These are phyloP conservation scores for Phaeosphaeriaceae sp. DNA, from an alignment of 2,329 filamentous ascomycete species.

Conservation along the genomic window DNA sequence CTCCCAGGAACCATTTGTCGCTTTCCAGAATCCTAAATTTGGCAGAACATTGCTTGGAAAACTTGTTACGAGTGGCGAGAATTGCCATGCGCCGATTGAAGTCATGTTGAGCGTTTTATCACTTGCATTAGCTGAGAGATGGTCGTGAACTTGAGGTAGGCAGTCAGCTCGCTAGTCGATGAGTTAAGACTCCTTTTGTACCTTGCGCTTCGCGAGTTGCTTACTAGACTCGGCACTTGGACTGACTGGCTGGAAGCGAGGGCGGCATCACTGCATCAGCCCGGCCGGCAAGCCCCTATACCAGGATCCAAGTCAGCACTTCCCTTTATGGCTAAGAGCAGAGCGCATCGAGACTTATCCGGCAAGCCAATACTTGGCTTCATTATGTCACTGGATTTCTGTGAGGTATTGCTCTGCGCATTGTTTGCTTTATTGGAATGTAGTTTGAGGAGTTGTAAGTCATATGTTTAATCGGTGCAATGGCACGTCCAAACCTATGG, in stretches of 20 bases:
- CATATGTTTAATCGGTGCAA: no score
- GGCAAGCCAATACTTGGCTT: background rate
- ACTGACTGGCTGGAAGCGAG: background rate
- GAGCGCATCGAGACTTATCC: background rate
- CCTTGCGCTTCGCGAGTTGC: background rate
- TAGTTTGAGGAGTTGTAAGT: no score
- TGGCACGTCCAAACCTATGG: no score
- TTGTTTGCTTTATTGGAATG: background rate
- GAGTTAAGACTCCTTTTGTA: background rate
- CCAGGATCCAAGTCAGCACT: background rate
- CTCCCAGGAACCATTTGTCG: conserved; percentile 42
- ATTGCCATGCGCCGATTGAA: conserved; percentile 37
- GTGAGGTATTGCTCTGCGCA: background rate
- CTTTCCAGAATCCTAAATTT: conserved; percentile 39
- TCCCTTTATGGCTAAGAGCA: background rate
- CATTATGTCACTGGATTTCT: background rate
- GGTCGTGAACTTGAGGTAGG: background rate
- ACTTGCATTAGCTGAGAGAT: background rate
- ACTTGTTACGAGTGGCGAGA: conserved; percentile 30
- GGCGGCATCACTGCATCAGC: background rate
- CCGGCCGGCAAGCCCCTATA: background rate
- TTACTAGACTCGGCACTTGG: background rate
- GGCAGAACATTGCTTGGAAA: conserved; percentile 36
- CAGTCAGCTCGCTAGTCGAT: background rate
- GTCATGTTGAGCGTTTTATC: conserved; percentile 12